Base-by-base conservation (phyloP, 1,284 basidiomycete species). In the Ceratobasidium theobromae region DNA sequence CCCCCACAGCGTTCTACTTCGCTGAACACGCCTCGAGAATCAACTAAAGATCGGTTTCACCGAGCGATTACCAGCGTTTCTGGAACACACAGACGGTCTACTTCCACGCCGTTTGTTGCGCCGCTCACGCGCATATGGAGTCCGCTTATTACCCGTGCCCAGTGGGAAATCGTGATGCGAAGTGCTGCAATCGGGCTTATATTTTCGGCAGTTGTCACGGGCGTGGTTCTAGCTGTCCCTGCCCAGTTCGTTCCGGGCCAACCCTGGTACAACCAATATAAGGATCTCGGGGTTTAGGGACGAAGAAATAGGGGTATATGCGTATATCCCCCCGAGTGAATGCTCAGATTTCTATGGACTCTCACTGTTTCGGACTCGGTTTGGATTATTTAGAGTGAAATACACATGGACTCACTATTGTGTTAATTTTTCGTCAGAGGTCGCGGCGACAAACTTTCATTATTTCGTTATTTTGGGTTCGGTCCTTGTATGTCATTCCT, bases 121-220 rank as follows among this genome's bases (percentile, higher is more conserved):
- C 87, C 88, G 23, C 76, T 91, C 55, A 90, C 89, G 45, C 80
- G 79, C 46, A 79, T 91, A 27, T 79, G 87, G 57, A 87, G 81
- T 68, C 86, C 87, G 16, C 78, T 86, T 58, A 82, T 91, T 53
- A 81, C 84, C 58, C 80, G 89, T 16, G 88, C 84, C 2, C 89
- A 91, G 72, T 91, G 89, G 89, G 88, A 91, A 76, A 80, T 84
- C 27, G 81, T 84, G 16, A 74, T 84, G 53, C 72, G 81, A 32
- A 80, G 81, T 35, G 77, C 73, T 35, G n/a, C 73, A 5, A 67
- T 79, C 3, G 77, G 75, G 1, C 71, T 75, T 8, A 32, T 79
- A 21, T 68, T 78, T 16, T 53, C 75, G n/a, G 53, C 64, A 9
- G 32, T 67, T 28, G 30, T 70, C 0, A 60, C 51, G 5, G 68